Evolutionary conservation across 129 eudicot species (phyloP), one percentile per base, ranked within the genome.

Genomic region (Flaveria ramosissima): DNA sequence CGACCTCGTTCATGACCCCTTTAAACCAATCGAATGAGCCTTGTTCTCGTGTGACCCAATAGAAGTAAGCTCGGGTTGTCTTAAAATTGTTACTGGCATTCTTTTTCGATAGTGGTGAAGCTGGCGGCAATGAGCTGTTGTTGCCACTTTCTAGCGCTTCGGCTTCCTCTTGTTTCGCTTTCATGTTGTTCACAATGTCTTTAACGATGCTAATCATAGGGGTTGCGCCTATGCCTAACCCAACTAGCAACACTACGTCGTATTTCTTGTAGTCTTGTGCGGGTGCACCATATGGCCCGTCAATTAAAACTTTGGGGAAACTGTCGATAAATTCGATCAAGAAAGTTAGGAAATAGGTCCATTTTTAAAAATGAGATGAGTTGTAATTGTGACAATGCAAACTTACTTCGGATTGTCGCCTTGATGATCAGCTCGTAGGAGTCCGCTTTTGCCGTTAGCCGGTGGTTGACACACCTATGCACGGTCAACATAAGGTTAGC

Each of bases 251-350:
- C 65, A 90, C 84, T 4, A 87, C 83, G 2, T 85, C 92, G 48
- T 85, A 90, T 32, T 87, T 83, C 72, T 83, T 81, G 89, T 87
- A 90, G 78, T 90, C 92, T 43, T 87, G 96, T 7, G 96, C 90
- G 8, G 96, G 96, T 9, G 96, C 92, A 53, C 92, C 96, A 19
- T 90, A 87, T 23, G 96, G 96, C 4, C 92, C 96, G 52, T 85
- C 90, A 5, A 90, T 85, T 59, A 83, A 39, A 17, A 87, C 77
- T 68, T 20, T 87, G 0, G 87, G 92, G 56, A 88, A 70, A 79
- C 92, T 88, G 80, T 39, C 15, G 26, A 77, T n/a, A 52, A 20
- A 67, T 43, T 73, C 15, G 45, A 19, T 41, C 20, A 27, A 66
- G 55, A 19, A 61, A 48, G 77, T 78, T 78, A 78, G 71, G 53